phyloP scores from a whole-genome alignment of 1,139 yeast species.

The Debaryomyces subglobosus region DNA sequence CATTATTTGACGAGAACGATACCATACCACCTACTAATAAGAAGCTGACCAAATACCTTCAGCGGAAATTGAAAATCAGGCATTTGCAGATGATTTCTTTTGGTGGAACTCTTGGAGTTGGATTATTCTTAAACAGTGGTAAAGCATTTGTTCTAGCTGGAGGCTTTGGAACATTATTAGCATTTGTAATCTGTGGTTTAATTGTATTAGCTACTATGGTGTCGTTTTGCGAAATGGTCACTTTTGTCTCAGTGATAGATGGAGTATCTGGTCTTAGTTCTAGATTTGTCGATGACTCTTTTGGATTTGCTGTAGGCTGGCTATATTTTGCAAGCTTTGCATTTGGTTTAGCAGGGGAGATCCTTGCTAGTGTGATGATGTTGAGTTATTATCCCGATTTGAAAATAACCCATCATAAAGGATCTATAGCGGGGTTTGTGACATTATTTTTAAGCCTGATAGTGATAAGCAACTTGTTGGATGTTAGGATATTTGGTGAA shows the following conservation, averaged over 20 bases:
- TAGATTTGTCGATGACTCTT: slow-evolving; percentile 81
- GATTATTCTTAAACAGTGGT: slow-evolving; percentile 75
- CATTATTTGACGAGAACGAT: slow-evolving; percentile 12
- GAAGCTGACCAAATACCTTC: slow-evolving; percentile 21
- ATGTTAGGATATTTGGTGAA: slow-evolving; percentile 76
- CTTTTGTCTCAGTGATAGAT: slow-evolving; percentile 78
- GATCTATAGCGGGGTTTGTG: slow-evolving; percentile 66
- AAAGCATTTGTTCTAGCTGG: slow-evolving; percentile 79
- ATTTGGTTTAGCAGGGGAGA: slow-evolving; percentile 76
- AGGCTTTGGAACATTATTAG: slow-evolving; percentile 77
- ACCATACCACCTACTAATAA: slow-evolving; percentile 16
- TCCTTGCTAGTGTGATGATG: slow-evolving; percentile 79
- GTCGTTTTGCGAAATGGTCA: slow-evolving; percentile 85
- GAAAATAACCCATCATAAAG: slow-evolving; percentile 48
- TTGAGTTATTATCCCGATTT: slow-evolving; percentile 63
- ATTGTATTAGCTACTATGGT: slow-evolving; percentile 71
- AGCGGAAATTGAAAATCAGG: slow-evolving; percentile 64
- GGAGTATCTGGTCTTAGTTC: slow-evolving; percentile 78
- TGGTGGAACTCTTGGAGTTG: slow-evolving; percentile 87
- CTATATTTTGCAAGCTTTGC: slow-evolving; percentile 76
- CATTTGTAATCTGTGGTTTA: slow-evolving; percentile 67
- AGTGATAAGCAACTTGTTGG: slow-evolving; percentile 59
- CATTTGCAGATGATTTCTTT: slow-evolving; percentile 82
- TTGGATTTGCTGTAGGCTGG: slow-evolving; percentile 83
- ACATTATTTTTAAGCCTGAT: slow-evolving; percentile 56